phyloP scores from a whole-genome alignment of 495 filamentous ascomycete species.

The Penicillium subrubescens region DNA sequence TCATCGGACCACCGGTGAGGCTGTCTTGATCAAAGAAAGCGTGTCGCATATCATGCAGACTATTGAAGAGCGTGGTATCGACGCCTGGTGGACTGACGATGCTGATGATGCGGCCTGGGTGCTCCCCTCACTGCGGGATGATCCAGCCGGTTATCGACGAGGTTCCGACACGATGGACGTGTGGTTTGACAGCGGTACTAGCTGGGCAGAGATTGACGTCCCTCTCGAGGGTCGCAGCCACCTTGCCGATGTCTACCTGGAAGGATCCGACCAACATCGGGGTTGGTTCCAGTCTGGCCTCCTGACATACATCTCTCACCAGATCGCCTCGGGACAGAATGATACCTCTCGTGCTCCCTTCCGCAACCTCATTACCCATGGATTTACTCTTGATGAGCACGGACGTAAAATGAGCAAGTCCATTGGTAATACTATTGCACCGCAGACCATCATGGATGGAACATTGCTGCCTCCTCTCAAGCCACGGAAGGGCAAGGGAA shows the following conservation, averaged over 20 bases:
- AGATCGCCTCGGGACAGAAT: slow-evolving; percentile 45
- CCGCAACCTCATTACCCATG: slow-evolving; percentile 86
- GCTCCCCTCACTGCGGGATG: slow-evolving; percentile 53
- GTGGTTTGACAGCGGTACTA: slow-evolving; percentile 98
- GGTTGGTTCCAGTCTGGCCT: slow-evolving; percentile 99
- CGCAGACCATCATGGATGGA: slow-evolving; percentile 82
- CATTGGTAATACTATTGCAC: slow-evolving; percentile 83
- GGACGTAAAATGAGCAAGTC: slow-evolving; percentile 99
- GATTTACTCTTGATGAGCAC: slow-evolving; percentile 84
- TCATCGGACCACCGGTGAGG: slow-evolving; percentile 62
- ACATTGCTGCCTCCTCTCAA: slow-evolving; percentile 64
- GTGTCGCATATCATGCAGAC: slow-evolving; percentile 84
- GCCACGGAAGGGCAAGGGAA: slow-evolving; percentile 54
- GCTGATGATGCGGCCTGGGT: slow-evolving; percentile 75
- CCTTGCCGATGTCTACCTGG: slow-evolving; percentile 85
- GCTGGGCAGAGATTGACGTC: slow-evolving; percentile 69
- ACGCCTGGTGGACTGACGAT: slow-evolving; percentile 91
- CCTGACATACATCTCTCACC: slow-evolving; percentile 75
- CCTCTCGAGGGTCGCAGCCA: slow-evolving; percentile 42
- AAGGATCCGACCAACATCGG: slow-evolving; percentile 93
- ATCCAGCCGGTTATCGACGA: slow-evolving; percentile 57
- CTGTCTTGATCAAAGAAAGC: slow-evolving; percentile 73
- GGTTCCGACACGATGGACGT: slow-evolving; percentile 99
- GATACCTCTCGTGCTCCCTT: slow-evolving; percentile 63
- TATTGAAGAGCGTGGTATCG: slow-evolving; percentile 73